Conservation (phyloP, 2,329 filamentous ascomycete genomes). For the Neodidymelliopsis sp. region DNA sequence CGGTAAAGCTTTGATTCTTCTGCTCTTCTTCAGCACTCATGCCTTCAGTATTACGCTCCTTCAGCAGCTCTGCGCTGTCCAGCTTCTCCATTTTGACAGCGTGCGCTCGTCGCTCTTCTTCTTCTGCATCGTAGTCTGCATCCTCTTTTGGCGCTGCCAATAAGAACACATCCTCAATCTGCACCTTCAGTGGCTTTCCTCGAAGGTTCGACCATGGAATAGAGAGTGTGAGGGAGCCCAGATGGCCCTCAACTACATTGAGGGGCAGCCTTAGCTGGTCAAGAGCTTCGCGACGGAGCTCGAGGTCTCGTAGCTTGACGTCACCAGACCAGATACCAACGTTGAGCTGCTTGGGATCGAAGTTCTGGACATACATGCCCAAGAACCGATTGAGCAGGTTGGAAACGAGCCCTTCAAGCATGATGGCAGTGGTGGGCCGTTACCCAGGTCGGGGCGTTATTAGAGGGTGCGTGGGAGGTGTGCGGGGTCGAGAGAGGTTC, state of each 20-base stretch:
- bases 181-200: conserved; percentile 91
- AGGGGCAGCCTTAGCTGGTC: conserved; percentile 96
- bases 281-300: conserved; percentile 91
- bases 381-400: conserved; percentile 98
- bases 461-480: conserved; percentile 19
- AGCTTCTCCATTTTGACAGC: conserved; percentile 99
- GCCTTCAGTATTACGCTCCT: conserved; percentile 90
- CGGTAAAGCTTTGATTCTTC: conserved; percentile 96
- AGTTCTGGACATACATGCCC: conserved; percentile 99
- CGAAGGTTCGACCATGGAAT: conserved; percentile 98
- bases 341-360: conserved; percentile 96
- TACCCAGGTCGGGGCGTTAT: conserved; percentile 70
- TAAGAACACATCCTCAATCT: conserved; percentile 96
- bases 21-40: conserved; percentile 95
- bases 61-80: conserved; percentile 92
- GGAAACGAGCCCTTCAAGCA: conserved; percentile 97
- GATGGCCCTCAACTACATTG: conserved; percentile 94
- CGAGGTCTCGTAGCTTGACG: conserved; percentile 91
- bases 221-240: conserved; percentile 87
- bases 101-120: conserved; percentile 86
- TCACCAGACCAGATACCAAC: conserved; percentile 99
- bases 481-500: conserved; percentile 29
- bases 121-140: conserved; percentile 88
- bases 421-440: conserved; percentile 70
- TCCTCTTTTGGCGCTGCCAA: conserved; percentile 96